Percentiles rank a stretch among this genome's conserved stretches.
phyloP scores from a whole-genome alignment of 2,329 filamentous ascomycete species.

The Phoma sp. region DNA sequence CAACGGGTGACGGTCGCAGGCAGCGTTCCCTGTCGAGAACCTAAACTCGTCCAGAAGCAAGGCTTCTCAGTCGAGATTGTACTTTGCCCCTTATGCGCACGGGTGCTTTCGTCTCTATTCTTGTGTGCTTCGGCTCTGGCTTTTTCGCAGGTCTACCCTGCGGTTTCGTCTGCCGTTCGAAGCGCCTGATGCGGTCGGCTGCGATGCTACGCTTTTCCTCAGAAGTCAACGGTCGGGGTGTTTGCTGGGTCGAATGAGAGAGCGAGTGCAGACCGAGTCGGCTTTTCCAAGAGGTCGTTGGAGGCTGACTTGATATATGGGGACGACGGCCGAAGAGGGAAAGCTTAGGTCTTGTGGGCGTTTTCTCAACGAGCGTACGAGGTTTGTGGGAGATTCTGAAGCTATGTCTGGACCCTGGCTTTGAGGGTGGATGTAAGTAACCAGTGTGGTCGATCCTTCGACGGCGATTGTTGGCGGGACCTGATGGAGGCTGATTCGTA shows the following conservation, averaged over 20 bases:
- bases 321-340: neutral
- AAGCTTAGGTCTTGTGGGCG: neutral
- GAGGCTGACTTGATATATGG: neutral
- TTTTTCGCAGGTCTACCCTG: neutral
- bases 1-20: neutral
- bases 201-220: constrained; percentile 8
- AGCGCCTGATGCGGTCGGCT: constrained; percentile 6
- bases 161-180: neutral
- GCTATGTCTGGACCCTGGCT: neutral
- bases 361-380: neutral
- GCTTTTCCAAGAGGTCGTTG: neutral
- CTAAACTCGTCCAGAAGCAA: neutral
- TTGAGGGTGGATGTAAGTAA: neutral
- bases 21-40: neutral
- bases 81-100: neutral
- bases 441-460: neutral
- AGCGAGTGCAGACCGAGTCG: neutral
- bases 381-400: neutral
- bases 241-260: neutral
- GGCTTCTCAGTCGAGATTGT: neutral
- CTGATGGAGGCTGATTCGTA: neutral
- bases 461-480: neutral
- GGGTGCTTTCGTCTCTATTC: neutral
- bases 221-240: neutral
- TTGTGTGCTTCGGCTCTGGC: neutral